Evolutionary conservation across 371 early-diverging fungal species (phyloP).

Genomic region (Mortierella sp.): DNA sequence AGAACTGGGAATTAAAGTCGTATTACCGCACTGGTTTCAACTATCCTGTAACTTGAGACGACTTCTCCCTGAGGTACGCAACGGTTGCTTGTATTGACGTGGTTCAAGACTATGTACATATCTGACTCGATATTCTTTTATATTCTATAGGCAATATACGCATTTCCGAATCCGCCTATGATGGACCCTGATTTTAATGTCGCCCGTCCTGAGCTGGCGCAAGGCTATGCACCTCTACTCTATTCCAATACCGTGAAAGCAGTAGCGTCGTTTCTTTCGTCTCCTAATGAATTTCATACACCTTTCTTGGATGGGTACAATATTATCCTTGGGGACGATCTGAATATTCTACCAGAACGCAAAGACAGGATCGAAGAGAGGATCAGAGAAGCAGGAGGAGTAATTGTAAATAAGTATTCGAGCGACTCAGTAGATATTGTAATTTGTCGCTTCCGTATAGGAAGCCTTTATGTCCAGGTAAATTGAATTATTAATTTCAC

Average conservation of each 20-base stretch:
- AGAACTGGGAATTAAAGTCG: slow-evolving; percentile 65
- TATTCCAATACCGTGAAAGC: slow-evolving; percentile 31
- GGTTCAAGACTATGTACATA: neutral
- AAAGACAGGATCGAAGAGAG: slow-evolving; percentile 51
- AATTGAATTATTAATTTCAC: neutral
- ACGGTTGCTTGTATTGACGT: neutral
- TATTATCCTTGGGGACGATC: slow-evolving; percentile 35
- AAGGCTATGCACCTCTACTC: slow-evolving; percentile 53
- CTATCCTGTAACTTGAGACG: slow-evolving; percentile 73
- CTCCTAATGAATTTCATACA: slow-evolving; percentile 5
- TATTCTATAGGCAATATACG: slow-evolving; percentile 26
- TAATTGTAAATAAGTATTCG: slow-evolving; percentile 40
- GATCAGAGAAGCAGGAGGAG: slow-evolving; percentile 70
- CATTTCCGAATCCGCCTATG: slow-evolving; percentile 38
- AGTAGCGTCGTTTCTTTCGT: slow-evolving; percentile 19
- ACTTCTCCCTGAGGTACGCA: slow-evolving; percentile 61
- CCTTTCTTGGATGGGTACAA: slow-evolving; percentile 23
- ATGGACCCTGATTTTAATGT: slow-evolving; percentile 15
- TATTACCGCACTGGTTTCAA: slow-evolving; percentile 87
- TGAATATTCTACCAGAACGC: slow-evolving; percentile 35
- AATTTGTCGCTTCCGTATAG: slow-evolving; percentile 68
- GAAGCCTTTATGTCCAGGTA: slow-evolving; percentile 63
- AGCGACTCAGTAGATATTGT: slow-evolving; percentile 66
- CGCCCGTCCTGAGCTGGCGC: slow-evolving; percentile 23
- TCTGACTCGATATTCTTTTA: neutral